Conservation (phyloP, 176 grass and related monocot genomes). For the Puya raimondii region DNA sequence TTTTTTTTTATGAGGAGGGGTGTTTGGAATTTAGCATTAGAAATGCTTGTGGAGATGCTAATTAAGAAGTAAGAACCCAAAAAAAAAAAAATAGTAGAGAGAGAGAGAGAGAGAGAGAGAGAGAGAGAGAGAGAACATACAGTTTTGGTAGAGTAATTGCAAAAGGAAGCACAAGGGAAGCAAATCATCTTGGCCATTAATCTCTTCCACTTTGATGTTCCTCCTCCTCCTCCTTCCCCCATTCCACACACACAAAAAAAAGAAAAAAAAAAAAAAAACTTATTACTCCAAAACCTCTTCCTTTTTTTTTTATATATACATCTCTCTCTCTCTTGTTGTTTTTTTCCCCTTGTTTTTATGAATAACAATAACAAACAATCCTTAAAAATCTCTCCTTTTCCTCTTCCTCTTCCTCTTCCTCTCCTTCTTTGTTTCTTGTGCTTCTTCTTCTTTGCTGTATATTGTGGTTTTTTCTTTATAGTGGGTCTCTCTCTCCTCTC, state of each 20-base stretch:
- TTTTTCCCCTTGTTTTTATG: conserved; percentile 6
- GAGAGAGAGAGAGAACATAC: conserved; percentile 20
- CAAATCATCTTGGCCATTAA: conserved; percentile 54
- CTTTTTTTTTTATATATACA: not conserved
- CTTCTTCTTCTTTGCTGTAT: no score
- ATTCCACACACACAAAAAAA: not conserved
- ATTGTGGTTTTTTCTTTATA: no score
- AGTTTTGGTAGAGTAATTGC: conserved; percentile 39
- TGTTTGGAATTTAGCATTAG: no score
- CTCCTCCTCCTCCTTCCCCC: conserved; percentile 21
- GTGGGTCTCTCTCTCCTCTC: no score
- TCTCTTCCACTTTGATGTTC: conserved; percentile 40
- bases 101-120: conserved; percentile 2
- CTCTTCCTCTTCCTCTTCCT: not conserved
- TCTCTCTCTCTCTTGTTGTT: not conserved
- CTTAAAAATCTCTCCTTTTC: not conserved
- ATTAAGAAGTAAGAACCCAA: not conserved
- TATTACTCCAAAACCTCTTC: conserved; percentile 20
- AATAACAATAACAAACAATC: conserved; percentile 31
- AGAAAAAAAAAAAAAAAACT: no score
- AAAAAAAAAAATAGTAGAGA: not conserved
- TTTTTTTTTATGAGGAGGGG: no score
- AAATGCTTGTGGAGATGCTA: not conserved
- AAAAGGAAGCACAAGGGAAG: conserved; percentile 55
- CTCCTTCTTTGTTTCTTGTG: no score